These are phyloP conservation scores for Anastatica hierochuntica DNA, from an alignment of 345 rosid species.

Conservation along the genomic window DNA sequence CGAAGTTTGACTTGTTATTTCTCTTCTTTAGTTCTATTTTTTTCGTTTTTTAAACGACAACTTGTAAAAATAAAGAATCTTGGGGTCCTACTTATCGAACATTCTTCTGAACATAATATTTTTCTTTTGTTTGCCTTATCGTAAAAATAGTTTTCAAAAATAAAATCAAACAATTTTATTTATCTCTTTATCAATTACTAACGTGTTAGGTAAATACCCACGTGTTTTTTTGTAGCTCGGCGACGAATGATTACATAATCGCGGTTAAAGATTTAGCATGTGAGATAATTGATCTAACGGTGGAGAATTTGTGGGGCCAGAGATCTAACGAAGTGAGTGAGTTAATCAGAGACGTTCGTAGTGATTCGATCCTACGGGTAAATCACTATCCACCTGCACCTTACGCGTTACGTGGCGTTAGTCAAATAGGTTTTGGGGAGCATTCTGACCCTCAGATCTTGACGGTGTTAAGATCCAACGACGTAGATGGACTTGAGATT, in stretches of 20 bases:
- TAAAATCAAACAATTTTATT: not conserved
- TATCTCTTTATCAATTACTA: not conserved
- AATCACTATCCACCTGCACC: conserved; percentile 71
- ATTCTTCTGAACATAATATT: conserved; percentile 16
- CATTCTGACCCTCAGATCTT: conserved; percentile 99
- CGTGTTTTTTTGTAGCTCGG: conserved; percentile 41
- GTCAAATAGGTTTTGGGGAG: conserved; percentile 75
- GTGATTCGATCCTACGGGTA: conserved; percentile 64
- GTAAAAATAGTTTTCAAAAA: not conserved
- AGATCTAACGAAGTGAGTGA: conserved; percentile 46
- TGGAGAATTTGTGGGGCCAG: conserved; percentile 61
- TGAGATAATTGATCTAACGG: conserved; percentile 65
- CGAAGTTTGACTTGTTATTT: conserved; percentile 3
- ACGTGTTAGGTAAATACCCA: conserved; percentile 1
- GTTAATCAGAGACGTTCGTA: conserved; percentile 57
- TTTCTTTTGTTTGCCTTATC: not conserved
- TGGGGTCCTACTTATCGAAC: conserved; percentile 21
- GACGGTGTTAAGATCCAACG: conserved; percentile 84
- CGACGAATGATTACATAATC: conserved; percentile 50
- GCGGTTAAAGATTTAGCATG: conserved; percentile 57
- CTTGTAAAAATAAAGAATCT: not conserved
- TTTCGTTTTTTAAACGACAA: too few relatives aligned
- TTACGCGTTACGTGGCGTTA: conserved; percentile 10
- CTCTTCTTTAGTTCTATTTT: not conserved
- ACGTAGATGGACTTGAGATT: conserved; percentile 80